phyloP scores from a whole-genome alignment of 495 filamentous ascomycete species.

The Talaromyces borbonicus region DNA sequence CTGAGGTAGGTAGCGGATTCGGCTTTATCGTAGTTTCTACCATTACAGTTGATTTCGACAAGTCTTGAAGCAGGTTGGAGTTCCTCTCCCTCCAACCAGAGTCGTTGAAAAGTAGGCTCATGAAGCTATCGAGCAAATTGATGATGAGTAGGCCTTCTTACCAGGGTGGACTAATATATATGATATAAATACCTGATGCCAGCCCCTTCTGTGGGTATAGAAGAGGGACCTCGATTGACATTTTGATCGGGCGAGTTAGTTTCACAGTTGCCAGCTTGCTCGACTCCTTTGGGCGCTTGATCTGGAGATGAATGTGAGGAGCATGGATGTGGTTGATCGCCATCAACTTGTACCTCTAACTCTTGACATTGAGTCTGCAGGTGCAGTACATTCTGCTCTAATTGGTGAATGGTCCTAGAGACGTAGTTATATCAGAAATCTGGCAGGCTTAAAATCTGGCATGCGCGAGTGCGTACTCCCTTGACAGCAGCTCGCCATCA shows the following conservation, averaged over 20 bases:
- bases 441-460: background rate
- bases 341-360: background rate
- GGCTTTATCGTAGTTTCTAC: conserved; percentile 14
- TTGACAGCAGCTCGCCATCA: conserved; percentile 11
- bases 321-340: background rate
- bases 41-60: conserved; percentile 12
- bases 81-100: conserved; percentile 19
- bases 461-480: conserved; percentile 11
- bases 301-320: background rate
- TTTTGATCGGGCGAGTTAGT: background rate
- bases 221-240: conserved; percentile 7
- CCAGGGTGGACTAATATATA: background rate
- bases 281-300: background rate
- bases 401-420: conserved; percentile 15
- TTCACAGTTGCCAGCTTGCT: background rate
- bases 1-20: conserved; percentile 11
- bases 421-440: background rate
- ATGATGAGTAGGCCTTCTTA: background rate
- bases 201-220: conserved; percentile 16
- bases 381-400: conserved; percentile 12
- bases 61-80: conserved; percentile 15
- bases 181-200: conserved; percentile 14
- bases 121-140: conserved; percentile 13
- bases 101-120: conserved; percentile 18
- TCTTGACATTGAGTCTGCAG: conserved; percentile 7